Percentiles rank a stretch among this genome's conserved stretches.
Evolutionary conservation across 2,329 filamentous ascomycete genomes (phyloP).

Genomic region (Colletotrichum sp.): DNA sequence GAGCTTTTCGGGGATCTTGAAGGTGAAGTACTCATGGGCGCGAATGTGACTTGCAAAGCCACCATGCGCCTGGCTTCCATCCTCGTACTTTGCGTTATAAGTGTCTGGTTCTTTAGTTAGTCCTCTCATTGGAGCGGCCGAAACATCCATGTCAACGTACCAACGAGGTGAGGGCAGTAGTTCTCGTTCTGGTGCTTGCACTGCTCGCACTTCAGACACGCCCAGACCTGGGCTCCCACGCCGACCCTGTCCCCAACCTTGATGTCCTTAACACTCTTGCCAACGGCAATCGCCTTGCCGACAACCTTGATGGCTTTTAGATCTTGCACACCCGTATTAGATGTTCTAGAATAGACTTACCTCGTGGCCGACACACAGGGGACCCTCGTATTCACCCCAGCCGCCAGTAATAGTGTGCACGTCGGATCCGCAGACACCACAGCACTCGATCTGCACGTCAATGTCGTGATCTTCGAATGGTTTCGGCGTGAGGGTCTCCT

Average conservation of each 20-base stretch:
- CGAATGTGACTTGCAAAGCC: slow-evolving; percentile 60
- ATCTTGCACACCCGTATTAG: neutral
- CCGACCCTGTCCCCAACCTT: slow-evolving; percentile 69
- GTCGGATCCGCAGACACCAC: slow-evolving; percentile 68
- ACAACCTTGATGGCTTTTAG: slow-evolving; percentile 43
- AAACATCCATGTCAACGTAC: slow-evolving; percentile 24
- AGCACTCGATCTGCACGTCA: slow-evolving; percentile 75
- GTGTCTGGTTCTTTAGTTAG: slow-evolving; percentile 42
- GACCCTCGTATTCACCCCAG: slow-evolving; percentile 54
- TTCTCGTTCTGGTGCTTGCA: slow-evolving; percentile 56
- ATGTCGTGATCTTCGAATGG: slow-evolving; percentile 38
- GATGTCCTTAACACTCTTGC: slow-evolving; percentile 49
- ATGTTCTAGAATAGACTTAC: neutral
- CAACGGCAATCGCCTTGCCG: slow-evolving; percentile 56
- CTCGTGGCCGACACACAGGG: slow-evolving; percentile 63
- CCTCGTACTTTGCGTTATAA: slow-evolving; percentile 60
- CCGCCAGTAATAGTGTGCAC: slow-evolving; percentile 63
- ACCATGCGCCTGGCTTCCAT: slow-evolving; percentile 68
- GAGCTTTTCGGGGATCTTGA: slow-evolving; percentile 61
- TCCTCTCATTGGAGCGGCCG: rapidly evolving
- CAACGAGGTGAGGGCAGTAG: slow-evolving; percentile 50
- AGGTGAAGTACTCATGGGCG: slow-evolving; percentile 62
- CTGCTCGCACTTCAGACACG: slow-evolving; percentile 56
- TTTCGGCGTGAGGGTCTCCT: slow-evolving; percentile 40
- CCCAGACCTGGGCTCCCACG: slow-evolving; percentile 64